Evolutionary conservation across 257 asterid genomes (phyloP).

Genomic region (Capsicum rhomboideum): DNA sequence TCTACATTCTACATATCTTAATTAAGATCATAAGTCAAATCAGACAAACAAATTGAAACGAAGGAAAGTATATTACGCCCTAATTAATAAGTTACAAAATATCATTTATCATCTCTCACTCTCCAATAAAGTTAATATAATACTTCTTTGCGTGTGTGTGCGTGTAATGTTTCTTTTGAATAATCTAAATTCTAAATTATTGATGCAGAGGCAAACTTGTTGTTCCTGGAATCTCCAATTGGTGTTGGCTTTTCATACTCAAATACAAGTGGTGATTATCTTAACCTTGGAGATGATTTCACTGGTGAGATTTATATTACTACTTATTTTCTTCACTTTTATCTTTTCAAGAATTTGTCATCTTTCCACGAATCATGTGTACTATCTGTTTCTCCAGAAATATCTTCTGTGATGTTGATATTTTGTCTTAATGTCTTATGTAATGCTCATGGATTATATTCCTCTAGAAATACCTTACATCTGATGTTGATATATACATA

Average conservation of each 20-base stretch:
- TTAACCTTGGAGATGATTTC: constrained; percentile 68
- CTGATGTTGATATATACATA: neutral
- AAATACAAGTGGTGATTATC: constrained; percentile 62
- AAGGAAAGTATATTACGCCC: too few relatives aligned
- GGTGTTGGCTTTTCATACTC: constrained; percentile 94
- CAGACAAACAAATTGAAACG: too few relatives aligned
- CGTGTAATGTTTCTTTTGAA: neutral
- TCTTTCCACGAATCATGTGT: neutral
- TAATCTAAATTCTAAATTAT: neutral
- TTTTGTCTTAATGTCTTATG: neutral
- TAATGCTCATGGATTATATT: neutral
- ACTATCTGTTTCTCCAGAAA: neutral
- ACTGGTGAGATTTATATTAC: constrained; percentile 35
- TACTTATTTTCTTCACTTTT: neutral
- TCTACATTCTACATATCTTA: too few relatives aligned
- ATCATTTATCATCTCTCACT: too few relatives aligned
- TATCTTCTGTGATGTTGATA: neutral
- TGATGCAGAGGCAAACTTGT: constrained; percentile 72
- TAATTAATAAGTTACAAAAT: too few relatives aligned
- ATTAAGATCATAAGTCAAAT: too few relatives aligned
- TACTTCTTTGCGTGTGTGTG: neutral
- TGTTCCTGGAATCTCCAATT: constrained; percentile 84
- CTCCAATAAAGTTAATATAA: too few relatives aligned
- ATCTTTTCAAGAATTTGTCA: neutral
- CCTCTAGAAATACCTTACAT: neutral